Conservation (phyloP, 2,329 filamentous ascomycete species). For the Trichothecium roseum region DNA sequence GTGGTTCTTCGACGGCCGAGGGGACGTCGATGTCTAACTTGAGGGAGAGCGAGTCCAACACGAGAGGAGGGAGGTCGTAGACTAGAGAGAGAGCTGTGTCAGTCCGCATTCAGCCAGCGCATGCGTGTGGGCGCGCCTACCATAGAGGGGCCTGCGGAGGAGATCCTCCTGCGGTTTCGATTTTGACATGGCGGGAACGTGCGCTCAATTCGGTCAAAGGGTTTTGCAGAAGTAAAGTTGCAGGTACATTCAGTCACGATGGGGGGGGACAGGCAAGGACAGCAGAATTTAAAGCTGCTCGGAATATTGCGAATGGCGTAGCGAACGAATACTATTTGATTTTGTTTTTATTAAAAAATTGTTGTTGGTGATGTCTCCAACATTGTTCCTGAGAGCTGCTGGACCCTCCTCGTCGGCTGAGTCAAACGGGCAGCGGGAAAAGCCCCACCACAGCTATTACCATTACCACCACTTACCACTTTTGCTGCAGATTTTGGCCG, state of each 20-base stretch:
- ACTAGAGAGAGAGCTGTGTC: conserved; percentile 37
- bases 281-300: too few species aligned
- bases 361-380: neutral
- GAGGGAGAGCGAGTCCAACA: conserved; percentile 56
- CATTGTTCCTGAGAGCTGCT: neutral
- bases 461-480: conserved; percentile 17
- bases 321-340: too few species aligned
- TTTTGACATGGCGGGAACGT: conserved; percentile 21
- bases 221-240: too few species aligned
- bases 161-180: conserved; percentile 34
- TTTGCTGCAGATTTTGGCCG: conserved; percentile 2
- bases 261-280: too few species aligned
- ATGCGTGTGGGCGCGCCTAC: conserved; percentile 16
- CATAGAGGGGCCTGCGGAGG: conserved; percentile 40
- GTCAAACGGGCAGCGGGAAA: too few species aligned
- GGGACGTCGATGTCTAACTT: conserved; percentile 21
- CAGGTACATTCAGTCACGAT: too few species aligned
- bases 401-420: neutral
- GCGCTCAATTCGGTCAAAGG: too few species aligned
- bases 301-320: too few species aligned
- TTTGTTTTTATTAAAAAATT: too few species aligned
- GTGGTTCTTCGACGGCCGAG: conserved; percentile 10
- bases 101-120: neutral
- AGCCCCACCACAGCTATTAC: too few species aligned
- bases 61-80: conserved; percentile 70